phyloP scores from a whole-genome alignment of 2,329 filamentous ascomycete genomes.

The Onygena corvina region DNA sequence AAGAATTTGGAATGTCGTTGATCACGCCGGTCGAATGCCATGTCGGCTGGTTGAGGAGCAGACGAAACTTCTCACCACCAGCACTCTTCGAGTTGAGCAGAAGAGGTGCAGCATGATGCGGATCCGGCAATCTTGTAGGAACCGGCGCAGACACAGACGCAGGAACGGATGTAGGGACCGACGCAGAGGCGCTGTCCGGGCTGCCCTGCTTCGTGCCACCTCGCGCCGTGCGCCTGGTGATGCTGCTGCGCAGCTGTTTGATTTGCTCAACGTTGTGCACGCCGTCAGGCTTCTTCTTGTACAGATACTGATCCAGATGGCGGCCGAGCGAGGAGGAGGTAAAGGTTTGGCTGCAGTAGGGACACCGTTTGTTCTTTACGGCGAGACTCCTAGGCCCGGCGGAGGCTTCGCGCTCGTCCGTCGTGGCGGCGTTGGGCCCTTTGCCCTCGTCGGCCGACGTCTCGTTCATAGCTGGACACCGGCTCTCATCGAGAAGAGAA shows the following conservation, averaged over 20 bases:
- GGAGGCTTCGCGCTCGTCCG: constrained; percentile 3
- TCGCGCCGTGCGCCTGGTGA: constrained; percentile 74
- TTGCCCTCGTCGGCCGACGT: constrained; percentile 10
- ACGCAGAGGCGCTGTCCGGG: constrained; percentile 37
- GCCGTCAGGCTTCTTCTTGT: constrained; percentile 86
- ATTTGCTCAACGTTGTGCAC: constrained; percentile 87
- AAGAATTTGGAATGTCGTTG: constrained; percentile 50
- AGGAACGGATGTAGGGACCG: background rate
- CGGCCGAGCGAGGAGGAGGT: constrained; percentile 88
- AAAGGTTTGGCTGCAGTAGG: constrained; percentile 78
- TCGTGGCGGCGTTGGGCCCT: constrained; percentile 7
- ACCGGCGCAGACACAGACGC: background rate
- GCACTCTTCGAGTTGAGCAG: constrained; percentile 24
- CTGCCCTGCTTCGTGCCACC: constrained; percentile 50
- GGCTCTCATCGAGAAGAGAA: constrained; percentile 1
- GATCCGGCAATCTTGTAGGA: constrained; percentile 22
- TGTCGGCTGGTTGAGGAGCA: constrained; percentile 49
- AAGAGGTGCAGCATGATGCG: constrained; percentile 23
- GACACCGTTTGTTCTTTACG: constrained; percentile 75
- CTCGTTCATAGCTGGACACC: constrained; percentile 9
- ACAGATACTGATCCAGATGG: constrained; percentile 88
- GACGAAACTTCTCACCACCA: constrained; percentile 29
- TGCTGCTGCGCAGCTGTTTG: constrained; percentile 64
- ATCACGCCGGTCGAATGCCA: constrained; percentile 73
- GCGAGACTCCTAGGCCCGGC: constrained; percentile 34